Base-by-base conservation (phyloP, 345 rosid genomes). In the Brassica incana region DNA sequence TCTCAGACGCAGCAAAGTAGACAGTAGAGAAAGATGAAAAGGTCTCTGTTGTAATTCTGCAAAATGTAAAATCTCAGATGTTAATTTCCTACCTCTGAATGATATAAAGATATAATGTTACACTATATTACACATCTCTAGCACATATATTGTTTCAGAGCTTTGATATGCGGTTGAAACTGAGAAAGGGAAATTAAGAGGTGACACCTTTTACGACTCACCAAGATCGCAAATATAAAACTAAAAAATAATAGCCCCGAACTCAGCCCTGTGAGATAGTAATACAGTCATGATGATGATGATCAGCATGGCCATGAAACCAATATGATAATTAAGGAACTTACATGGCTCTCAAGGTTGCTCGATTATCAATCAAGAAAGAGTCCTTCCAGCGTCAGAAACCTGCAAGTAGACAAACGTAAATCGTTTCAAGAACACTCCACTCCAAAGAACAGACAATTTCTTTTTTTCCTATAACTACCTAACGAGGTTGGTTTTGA, bases 1-100 rank as follows among this genome's bases (percentile, higher is more conserved):
- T 88, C 90, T 95, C 98, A 30, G 87, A 73, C 68, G 99, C 99
- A 75, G 97, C 97, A 85, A 95, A 95, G 94, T 66, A 95, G 91
- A 67, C 88, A 71, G 79, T 92, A 95, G 78, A 95, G 97, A 85
- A 92, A 95, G 77, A 95, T 84, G 82, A 95, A 95, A 82, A 91
- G 97, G 67, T 95, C 99, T 2, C 98, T 87, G 79, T 88, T 88
- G 97, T 95, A 95, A 43, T 69, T 86, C 99, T 95, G 97, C 84
- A 80, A 80, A 77, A 33, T 73, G 59, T 70, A 81, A 64, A 33
- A 56, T 80, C 54, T 52, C 33, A 30, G 33, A 56, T 5, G 43
- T 16, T 36, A 45, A 15, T 3, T 68, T 66, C 40, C 38, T 35
- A 23, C 27, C n/a, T 59, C 65, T 0, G 5, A 18, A 73, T 5